Evolutionary conservation across 805 yeast species (phyloP).

Genomic region (Ogataea populi-albae): DNA sequence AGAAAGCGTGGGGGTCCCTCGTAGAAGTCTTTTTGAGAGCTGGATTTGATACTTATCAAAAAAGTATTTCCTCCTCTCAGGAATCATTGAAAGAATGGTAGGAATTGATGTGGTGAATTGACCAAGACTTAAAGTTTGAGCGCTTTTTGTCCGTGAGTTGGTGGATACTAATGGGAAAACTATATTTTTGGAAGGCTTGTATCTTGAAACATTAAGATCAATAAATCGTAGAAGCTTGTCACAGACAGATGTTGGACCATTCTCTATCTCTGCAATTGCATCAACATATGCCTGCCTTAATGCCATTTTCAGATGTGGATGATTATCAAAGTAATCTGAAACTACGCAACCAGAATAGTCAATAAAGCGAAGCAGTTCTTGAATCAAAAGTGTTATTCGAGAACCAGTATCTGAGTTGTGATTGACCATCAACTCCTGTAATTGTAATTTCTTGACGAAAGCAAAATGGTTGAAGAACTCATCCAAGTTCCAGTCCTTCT

Average conservation of each 20-base stretch:
- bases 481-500: conserved; percentile 1
- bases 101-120: background rate
- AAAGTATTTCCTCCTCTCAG: conserved; percentile 19
- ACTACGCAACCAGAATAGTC: conserved; percentile 2
- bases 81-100: conserved; percentile 15
- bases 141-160: background rate
- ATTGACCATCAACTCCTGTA: background rate
- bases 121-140: background rate
- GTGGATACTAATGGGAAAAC: too few species aligned
- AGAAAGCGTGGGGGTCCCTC: conserved; percentile 10
- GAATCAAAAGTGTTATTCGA: conserved; percentile 1
- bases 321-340: conserved; percentile 1
- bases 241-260: conserved; percentile 11
- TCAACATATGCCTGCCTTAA: conserved; percentile 4
- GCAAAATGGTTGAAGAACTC: background rate
- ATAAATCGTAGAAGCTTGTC: conserved; percentile 13
- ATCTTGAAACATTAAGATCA: conserved; percentile 9
- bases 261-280: conserved; percentile 2
- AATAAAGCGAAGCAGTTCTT: conserved; percentile 1
- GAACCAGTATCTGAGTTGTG: background rate
- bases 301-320: conserved; percentile 1
- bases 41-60: conserved; percentile 23
- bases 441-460: background rate
- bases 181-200: conserved; percentile 4
- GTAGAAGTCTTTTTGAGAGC: conserved; percentile 18